phyloP scores from a whole-genome alignment of 2,329 filamentous ascomycete genomes.

The Colletotrichum noveboracense region DNA sequence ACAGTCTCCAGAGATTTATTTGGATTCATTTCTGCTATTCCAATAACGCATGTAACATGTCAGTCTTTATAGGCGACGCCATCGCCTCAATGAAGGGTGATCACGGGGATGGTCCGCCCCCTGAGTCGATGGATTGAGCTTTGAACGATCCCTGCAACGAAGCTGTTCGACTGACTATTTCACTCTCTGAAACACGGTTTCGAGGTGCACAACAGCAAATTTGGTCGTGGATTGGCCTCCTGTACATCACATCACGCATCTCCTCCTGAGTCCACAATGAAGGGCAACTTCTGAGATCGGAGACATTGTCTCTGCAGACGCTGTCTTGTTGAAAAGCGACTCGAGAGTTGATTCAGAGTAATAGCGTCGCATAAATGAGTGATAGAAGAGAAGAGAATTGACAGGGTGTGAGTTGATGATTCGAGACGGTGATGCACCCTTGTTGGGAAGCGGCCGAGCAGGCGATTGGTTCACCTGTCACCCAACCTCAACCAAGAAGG shows the following conservation, averaged over 20 bases:
- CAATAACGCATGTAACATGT: too few relatives aligned
- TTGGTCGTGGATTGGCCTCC: too few relatives aligned
- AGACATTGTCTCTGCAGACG: neutral
- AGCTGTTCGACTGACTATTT: neutral
- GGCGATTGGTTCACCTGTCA: neutral
- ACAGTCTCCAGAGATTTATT: too few relatives aligned
- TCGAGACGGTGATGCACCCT: neutral
- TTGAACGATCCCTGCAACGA: neutral
- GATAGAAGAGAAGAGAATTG: neutral
- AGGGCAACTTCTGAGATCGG: neutral
- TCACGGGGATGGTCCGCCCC: neutral
- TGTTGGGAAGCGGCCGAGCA: neutral
- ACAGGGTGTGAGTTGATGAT: neutral
- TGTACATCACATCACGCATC: too few relatives aligned
- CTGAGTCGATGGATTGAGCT: neutral
- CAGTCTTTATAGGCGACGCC: neutral
- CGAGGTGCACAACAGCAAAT: neutral
- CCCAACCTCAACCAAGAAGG: neutral
- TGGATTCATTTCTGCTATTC: too few relatives aligned
- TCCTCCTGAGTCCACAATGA: too few relatives aligned
- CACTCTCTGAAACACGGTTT: neutral
- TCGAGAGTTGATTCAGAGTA: neutral
- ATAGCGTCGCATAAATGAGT: neutral
- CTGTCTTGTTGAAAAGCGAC: neutral
- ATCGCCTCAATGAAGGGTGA: too few relatives aligned